Conservation (phyloP, 257 asterid species). For the Penstemon davidsonii region DNA sequence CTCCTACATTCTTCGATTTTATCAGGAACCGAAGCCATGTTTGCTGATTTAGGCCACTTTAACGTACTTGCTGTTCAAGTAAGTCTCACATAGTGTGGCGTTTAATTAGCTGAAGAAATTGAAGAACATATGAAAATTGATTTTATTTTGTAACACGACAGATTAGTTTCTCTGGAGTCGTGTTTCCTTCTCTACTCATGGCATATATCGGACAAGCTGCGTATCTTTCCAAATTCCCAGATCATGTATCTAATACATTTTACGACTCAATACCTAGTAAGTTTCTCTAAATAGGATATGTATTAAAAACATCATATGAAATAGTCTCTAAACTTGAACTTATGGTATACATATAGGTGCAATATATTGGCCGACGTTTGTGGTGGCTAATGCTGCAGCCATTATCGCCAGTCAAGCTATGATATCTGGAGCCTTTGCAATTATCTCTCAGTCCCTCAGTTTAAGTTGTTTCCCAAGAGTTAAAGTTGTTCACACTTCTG, state of each 20-base stretch:
- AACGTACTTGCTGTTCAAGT: slow-evolving; percentile 66
- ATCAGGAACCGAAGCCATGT: slow-evolving; percentile 82
- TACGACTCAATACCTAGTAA: slow-evolving; percentile 58
- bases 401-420: slow-evolving; percentile 83
- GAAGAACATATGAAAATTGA: background rate
- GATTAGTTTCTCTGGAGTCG: slow-evolving; percentile 62
- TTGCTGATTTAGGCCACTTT: slow-evolving; percentile 83
- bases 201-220: slow-evolving; percentile 77
- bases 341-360: slow-evolving; percentile 34
- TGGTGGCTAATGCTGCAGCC: slow-evolving; percentile 69
- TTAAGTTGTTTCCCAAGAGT: slow-evolving; percentile 73
- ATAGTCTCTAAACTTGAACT: background rate
- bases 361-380: slow-evolving; percentile 74
- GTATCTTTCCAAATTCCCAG: slow-evolving; percentile 52
- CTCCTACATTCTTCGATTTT: background rate
- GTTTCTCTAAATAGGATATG: background rate
- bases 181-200: slow-evolving; percentile 49
- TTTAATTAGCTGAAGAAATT: background rate
- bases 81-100: background rate
- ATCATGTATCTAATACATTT: slow-evolving; percentile 41
- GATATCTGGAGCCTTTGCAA: slow-evolving; percentile 71
- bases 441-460: slow-evolving; percentile 61
- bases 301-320: too few species aligned
- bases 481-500: slow-evolving; percentile 66
- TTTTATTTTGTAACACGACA: slow-evolving; percentile 16